Conservation (phyloP, 169 alveolate species). For the Cryptosporidium viatorum region DNA sequence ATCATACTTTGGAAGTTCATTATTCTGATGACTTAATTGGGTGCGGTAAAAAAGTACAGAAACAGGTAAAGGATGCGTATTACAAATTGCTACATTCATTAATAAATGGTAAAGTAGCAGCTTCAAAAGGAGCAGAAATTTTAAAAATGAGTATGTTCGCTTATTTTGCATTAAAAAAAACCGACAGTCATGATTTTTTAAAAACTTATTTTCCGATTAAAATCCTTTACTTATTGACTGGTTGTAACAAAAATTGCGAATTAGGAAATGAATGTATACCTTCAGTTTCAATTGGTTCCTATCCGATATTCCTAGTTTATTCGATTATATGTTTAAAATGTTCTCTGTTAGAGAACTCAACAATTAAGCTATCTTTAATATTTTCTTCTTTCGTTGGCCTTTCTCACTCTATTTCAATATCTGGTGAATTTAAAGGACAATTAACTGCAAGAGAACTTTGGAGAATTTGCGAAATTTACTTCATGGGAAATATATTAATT, state of each 20-base stretch:
- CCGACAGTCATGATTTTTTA: neutral
- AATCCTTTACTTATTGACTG: conserved; percentile 75
- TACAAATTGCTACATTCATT: conserved; percentile 44
- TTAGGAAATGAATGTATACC: conserved; percentile 36
- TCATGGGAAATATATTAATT: conserved; percentile 34
- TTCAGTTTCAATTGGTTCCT: conserved; percentile 22
- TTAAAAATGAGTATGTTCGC: conserved; percentile 76
- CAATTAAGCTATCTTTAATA: conserved; percentile 12
- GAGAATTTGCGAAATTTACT: conserved; percentile 36
- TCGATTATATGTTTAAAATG: conserved; percentile 21
- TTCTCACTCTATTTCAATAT: conserved; percentile 21
- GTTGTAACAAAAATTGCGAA: conserved; percentile 72
- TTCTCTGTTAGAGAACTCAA: conserved; percentile 4
- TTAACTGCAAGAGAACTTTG: conserved; percentile 25
- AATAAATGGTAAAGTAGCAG: conserved; percentile 27
- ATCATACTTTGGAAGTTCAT: conserved; percentile 24
- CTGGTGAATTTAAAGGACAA: neutral
- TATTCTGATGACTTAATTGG: conserved; percentile 59
- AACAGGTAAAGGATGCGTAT: conserved; percentile 72
- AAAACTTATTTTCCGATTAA: conserved; percentile 38
- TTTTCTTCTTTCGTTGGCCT: conserved; percentile 42
- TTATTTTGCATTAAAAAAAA: conserved; percentile 58
- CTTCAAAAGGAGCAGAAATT: conserved; percentile 66
- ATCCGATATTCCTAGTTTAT: conserved; percentile 34
- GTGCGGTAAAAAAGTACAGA: conserved; percentile 76